These are phyloP conservation scores for Fusarium subtropicale DNA, from an alignment of 2,329 filamentous ascomycete genomes.

Conservation along the genomic window DNA sequence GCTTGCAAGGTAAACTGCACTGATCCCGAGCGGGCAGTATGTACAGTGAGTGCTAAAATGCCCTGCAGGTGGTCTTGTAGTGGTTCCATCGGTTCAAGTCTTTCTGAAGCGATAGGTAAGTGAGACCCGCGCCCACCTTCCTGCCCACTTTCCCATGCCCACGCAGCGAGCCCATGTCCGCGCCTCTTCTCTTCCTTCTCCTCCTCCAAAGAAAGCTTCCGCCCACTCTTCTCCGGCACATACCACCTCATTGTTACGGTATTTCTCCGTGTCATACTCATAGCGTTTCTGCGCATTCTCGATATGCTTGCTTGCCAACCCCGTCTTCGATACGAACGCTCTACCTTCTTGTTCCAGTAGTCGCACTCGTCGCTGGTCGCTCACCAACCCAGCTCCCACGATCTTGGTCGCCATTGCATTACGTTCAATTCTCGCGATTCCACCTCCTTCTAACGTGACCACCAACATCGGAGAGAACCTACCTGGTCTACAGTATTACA, in stretches of 20 bases:
- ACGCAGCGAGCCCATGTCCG: constrained; percentile 16
- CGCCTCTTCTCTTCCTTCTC: constrained; percentile 26
- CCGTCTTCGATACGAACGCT: constrained; percentile 40
- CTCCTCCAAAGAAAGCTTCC: constrained; percentile 44
- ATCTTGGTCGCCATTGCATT: constrained; percentile 28
- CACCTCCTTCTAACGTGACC: constrained; percentile 12
- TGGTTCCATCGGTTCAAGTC: constrained; percentile 19
- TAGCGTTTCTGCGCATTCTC: constrained; percentile 34
- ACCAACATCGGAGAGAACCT: constrained; percentile 1
- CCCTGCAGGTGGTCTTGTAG: constrained; percentile 22
- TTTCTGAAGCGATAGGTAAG: constrained; percentile 14
- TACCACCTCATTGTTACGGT: constrained; percentile 27
- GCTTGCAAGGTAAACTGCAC: constrained; percentile 11
- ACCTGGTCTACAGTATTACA: constrained; percentile 6
- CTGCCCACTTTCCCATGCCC: constrained; percentile 36
- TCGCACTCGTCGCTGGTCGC: constrained; percentile 38
- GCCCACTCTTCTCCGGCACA: constrained; percentile 46
- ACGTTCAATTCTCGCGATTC: constrained; percentile 39
- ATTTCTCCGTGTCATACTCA: constrained; percentile 40
- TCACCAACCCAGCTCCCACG: constrained; percentile 32
- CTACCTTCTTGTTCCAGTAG: constrained; percentile 41
- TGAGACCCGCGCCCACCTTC: constrained; percentile 40
- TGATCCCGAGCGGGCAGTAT: background rate
- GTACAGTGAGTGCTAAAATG: constrained; percentile 18
- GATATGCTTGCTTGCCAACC: constrained; percentile 48